Base-by-base conservation (phyloP, 208 protist genomes). In the Leptomonas pyrrhocoris region DNA sequence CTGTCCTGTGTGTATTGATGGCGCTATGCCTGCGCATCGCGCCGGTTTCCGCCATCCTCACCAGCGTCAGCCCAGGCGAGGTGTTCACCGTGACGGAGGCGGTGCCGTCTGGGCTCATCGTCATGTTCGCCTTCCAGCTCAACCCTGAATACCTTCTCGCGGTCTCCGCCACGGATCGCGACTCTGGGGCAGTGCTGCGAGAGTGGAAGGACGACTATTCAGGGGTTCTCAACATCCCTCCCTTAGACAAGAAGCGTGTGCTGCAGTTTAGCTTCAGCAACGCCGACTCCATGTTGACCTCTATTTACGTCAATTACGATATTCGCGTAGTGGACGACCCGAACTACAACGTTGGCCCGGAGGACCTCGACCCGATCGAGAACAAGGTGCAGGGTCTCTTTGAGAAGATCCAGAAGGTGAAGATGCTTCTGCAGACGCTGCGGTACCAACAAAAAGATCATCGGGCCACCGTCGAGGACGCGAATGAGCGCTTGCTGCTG, bases 301-400 rank as follows among this genome's bases (percentile, higher is more conserved):
- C 18, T 7, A 59, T 62, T 34, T 18, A 28, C 15, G 69, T 90
- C 12, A 71, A 55, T 43, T 90, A 94, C 31, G 53, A 77, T 55
- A 74, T 94, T 16, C 77, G 64, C 67, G 34, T 82, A 48, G 46
- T 67, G 23, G 50, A 73, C 7, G 74, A 90, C 56, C 59, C 74
- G 53, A 59, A 65, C 3, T n/a, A 48, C 15, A 57, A 50, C 40
- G 51, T 79, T 5, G 72, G 62, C n/a, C 1, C 25, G 18, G n/a
- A 53, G 5, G 38, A 83, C 31, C 40, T 96, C 2, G 91, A 96
- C 68, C 86, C 91, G 0, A 81, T 96, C 21, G 91, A 94, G 68
- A 45, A 49, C 9, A 73, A 68, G n/a, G 67, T 94, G 16, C 43
- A 74, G 2, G 12, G 3, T 1, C 69, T 93, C 4, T 54, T 78